Evolutionary conservation across 768 basidiomycete species (phyloP).

Genomic region (Polyporus arcularius): DNA sequence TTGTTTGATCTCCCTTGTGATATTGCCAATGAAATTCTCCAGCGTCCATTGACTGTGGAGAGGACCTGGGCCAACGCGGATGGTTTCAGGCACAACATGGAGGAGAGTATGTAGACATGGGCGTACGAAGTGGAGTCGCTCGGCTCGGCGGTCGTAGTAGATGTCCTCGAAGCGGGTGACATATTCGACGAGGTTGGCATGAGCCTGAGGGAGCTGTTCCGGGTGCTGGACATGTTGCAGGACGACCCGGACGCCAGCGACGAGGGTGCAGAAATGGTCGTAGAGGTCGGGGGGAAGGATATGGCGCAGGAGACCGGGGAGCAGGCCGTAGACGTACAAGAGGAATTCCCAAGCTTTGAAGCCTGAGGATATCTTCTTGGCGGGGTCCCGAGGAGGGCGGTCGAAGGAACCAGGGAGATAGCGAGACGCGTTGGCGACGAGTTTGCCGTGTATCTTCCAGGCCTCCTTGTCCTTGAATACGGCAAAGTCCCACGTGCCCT

Average conservation of each 20-base stretch:
- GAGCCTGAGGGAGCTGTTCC: not conserved
- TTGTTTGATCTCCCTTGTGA: conserved; percentile 28
- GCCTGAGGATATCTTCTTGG: conserved; percentile 39
- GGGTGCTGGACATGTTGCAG: conserved; percentile 20
- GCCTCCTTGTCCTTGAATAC: conserved; percentile 3
- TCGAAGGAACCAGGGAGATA: conserved; percentile 44
- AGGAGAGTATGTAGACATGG: no score
- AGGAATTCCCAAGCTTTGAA: conserved; percentile 34
- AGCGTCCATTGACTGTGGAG: no score
- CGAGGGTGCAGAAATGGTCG: conserved; percentile 31
- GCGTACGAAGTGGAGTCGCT: no score
- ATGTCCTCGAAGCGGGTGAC: conserved; percentile 34
- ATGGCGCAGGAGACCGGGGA: conserved; percentile 28
- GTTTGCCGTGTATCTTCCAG: conserved; percentile 40
- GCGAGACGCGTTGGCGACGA: conserved; percentile 30
- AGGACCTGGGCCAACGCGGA: no score
- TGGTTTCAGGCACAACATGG: no score
- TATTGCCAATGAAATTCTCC: conserved; percentile 23
- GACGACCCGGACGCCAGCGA: conserved; percentile 25
- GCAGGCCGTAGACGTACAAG: conserved; percentile 23
- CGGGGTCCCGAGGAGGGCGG: conserved; percentile 41
- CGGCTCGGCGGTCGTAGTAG: not conserved
- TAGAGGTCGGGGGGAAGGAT: conserved; percentile 30
- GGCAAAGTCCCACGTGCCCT: conserved; percentile 26
- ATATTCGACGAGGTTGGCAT: conserved; percentile 31